Percentiles rank a stretch among this genome's conserved stretches.
Evolutionary conservation across 257 asterid genomes (phyloP).

Genomic region (Nyctanthes arbortristis): DNA sequence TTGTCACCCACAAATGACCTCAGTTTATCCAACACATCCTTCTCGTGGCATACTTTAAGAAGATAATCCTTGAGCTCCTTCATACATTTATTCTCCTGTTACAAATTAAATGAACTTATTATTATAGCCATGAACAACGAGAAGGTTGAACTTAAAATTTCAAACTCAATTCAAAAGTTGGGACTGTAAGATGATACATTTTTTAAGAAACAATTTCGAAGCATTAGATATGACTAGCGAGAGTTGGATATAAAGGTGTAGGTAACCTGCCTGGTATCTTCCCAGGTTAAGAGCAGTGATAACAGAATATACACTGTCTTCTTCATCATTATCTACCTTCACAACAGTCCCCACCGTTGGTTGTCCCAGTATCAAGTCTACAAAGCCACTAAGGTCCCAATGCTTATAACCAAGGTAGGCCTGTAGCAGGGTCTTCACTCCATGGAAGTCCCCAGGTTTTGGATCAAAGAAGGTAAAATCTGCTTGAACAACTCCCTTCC

Average conservation of each 20-base stretch:
- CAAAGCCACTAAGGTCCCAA: conserved; percentile 92
- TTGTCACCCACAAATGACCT: conserved; percentile 46
- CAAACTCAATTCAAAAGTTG: not conserved
- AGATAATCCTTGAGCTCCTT: conserved; percentile 61
- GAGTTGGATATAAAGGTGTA: conserved; percentile 3
- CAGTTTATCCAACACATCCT: conserved; percentile 40
- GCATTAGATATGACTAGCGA: not conserved
- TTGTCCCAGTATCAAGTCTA: conserved; percentile 81
- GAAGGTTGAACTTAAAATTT: not conserved
- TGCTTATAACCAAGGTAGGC: conserved; percentile 65
- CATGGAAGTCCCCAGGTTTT: conserved; percentile 83
- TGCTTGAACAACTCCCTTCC: conserved; percentile 81
- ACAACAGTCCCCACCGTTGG: conserved; percentile 88
- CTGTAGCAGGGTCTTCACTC: conserved; percentile 79
- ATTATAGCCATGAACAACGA: conserved; percentile 10
- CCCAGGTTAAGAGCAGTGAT: conserved; percentile 71
- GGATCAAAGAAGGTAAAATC: conserved; percentile 96
- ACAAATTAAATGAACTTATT: conserved; percentile 14
- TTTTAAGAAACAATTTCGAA: not conserved
- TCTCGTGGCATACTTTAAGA: conserved; percentile 55
- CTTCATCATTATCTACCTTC: conserved; percentile 80
- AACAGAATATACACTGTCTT: conserved; percentile 74
- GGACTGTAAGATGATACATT: not conserved
- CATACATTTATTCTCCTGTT: conserved; percentile 55
- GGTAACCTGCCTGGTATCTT: conserved; percentile 71